phyloP scores from a whole-genome alignment of 768 basidiomycete genomes.

The Leccinum incarnatum region DNA sequence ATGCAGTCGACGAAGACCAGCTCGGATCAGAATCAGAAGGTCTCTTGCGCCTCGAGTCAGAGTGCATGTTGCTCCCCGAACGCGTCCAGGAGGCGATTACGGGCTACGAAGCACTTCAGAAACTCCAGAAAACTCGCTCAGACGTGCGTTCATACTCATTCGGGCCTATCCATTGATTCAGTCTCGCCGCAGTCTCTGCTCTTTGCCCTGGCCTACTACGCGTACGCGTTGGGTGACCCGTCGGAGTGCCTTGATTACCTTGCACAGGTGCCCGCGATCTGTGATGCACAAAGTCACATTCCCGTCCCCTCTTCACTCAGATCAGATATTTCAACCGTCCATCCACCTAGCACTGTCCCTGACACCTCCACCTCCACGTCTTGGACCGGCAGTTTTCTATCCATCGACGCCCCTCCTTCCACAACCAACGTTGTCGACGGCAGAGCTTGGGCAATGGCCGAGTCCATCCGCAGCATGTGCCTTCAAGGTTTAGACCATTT shows the following conservation, averaged over 20 bases:
- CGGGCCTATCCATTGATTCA: slow-evolving; percentile 1
- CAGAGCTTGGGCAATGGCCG: slow-evolving; percentile 67
- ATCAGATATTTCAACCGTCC: slow-evolving; percentile 38
- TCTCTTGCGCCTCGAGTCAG: slow-evolving; percentile 41
- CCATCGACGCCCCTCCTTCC: slow-evolving; percentile 39
- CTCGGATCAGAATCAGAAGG: slow-evolving; percentile 44
- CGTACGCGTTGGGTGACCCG: slow-evolving; percentile 71
- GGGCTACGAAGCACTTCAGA: slow-evolving; percentile 55
- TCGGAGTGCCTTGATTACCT: slow-evolving; percentile 62
- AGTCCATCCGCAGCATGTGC: slow-evolving; percentile 73
- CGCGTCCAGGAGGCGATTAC: slow-evolving; percentile 53
- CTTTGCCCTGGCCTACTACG: slow-evolving; percentile 73
- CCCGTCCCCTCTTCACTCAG: slow-evolving; percentile 43
- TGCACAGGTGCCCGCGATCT: slow-evolving; percentile 49
- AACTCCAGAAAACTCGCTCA: slow-evolving; percentile 46
- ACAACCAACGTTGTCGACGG: slow-evolving; percentile 63
- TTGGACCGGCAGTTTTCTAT: slow-evolving; percentile 48
- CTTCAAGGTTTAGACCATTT: slow-evolving; percentile 57
- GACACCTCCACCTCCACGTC: slow-evolving; percentile 48
- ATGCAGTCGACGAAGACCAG: slow-evolving; percentile 53
- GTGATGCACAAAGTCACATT: slow-evolving; percentile 53
- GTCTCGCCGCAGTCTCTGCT: slow-evolving; percentile 53
- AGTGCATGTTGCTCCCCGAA: slow-evolving; percentile 56
- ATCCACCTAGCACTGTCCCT: slow-evolving; percentile 34
- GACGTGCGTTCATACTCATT: slow-evolving; percentile 49